Base-by-base conservation (phyloP, 441 rosid species). In the Theobroma grandiflorum region DNA sequence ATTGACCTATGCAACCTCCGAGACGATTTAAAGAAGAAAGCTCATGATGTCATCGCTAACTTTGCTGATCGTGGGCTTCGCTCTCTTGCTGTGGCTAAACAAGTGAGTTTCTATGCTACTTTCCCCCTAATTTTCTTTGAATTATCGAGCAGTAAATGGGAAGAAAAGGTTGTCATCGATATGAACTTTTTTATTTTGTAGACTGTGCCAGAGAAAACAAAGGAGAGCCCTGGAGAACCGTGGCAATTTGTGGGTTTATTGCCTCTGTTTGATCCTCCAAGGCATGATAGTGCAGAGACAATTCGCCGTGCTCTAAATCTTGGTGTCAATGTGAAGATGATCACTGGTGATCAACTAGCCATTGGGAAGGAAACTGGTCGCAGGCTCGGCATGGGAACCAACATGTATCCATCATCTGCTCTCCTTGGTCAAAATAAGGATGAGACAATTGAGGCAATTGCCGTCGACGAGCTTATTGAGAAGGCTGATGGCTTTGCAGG, bases 401-500 rank as follows among this genome's bases (percentile, higher is more conserved):
- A 91, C 79, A 91, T 91, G 95, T 89, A 91, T 81, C 94, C 95
- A 38, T 92, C 95, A 59, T 90, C 94, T 22, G 88, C 92, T 52
- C 87, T 92, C 71, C 90, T 92, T 57, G 95, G 95, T 43, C 81
- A 90, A 53, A 79, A 85, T 18, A 90, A 87, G 50, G 92, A 87
- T 70, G 92, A 81, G 15, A 16, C 81, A 2, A 38, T 92, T 20
- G 81, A 86, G 63, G 55, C 86, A 45, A 84, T 89, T 59, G 90
- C 86, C 14, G 82, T 89, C 50, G 93, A 92, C 67, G 95, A 92
- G 82, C 91, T 92, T 70, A 91, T 91, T 22, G 93, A 91, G 86
- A 91, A 87, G 87, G 95, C 95, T 9, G 95, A 91, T 86, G 95
- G 95, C 78, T 92, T 92, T 42, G 94, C 94, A 31, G 95, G 95